Evolutionary conservation across 371 early-diverging fungal species (phyloP).

Genomic region (Haplosporangium sp.): DNA sequence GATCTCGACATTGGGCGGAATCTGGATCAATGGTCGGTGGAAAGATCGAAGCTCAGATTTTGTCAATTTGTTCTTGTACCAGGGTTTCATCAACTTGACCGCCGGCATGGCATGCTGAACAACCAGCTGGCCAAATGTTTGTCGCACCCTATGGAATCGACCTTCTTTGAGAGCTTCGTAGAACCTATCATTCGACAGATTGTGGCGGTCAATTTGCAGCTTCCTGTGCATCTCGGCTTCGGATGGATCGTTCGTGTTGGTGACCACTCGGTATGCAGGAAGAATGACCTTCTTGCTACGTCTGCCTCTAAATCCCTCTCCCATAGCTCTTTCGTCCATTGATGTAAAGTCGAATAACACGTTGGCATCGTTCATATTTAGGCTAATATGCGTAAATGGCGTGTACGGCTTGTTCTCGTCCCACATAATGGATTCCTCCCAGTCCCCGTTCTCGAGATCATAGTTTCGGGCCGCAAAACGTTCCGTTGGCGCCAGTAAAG

Average conservation of each 20-base stretch:
- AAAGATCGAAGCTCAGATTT: conserved; percentile 93
- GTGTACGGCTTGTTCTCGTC: conserved; percentile 70
- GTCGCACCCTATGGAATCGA: conserved; percentile 83
- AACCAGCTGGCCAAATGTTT: conserved; percentile 90
- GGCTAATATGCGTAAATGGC: conserved; percentile 70
- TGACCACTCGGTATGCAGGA: conserved; percentile 41
- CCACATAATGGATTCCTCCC: conserved; percentile 83
- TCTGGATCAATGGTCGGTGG: conserved; percentile 90
- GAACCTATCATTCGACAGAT: conserved; percentile 95
- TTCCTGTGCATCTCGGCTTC: conserved; percentile 66
- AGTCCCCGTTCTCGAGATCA: conserved; percentile 70
- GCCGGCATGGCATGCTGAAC: conserved; percentile 97
- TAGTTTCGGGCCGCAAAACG: conserved; percentile 61
- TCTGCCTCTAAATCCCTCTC: conserved; percentile 51
- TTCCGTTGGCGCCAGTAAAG: conserved; percentile 2
- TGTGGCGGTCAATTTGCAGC: conserved; percentile 84
- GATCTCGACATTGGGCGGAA: conserved; percentile 68
- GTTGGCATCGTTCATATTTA: conserved; percentile 82
- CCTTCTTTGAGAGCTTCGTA: conserved; percentile 86
- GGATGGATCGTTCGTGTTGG: conserved; percentile 49
- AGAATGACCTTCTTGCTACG: conserved; percentile 41
- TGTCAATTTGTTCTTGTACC: conserved; percentile 91
- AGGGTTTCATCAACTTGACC: conserved; percentile 85
- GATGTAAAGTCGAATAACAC: conserved; percentile 77
- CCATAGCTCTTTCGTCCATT: conserved; percentile 55